phyloP scores from a whole-genome alignment of 345 rosid genomes.

The Salix viminalis region DNA sequence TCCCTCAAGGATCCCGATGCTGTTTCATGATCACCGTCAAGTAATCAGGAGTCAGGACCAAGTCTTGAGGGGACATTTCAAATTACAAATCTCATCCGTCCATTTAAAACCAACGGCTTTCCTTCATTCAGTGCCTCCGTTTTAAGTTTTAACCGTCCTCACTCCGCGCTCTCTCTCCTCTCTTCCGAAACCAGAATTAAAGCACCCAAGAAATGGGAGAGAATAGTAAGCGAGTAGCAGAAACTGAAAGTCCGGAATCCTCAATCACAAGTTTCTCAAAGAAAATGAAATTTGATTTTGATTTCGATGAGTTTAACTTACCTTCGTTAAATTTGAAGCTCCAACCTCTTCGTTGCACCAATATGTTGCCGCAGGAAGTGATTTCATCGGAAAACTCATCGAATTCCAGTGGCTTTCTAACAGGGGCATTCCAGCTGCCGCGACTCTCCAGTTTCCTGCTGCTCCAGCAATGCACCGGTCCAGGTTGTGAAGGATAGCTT shows the following conservation, averaged over 20 bases:
- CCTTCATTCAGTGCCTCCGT: conserved; percentile 1
- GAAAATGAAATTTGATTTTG: conserved; percentile 21
- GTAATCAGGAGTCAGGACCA: conserved; percentile 26
- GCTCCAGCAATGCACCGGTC: conserved; percentile 38
- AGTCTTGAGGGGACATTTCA: conserved; percentile 9
- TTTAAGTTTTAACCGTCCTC: conserved; percentile 11
- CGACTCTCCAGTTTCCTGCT: conserved; percentile 7
- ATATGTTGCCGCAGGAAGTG: background rate
- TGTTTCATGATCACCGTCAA: conserved; percentile 6
- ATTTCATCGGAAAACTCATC: conserved; percentile 14
- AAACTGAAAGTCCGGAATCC: conserved; percentile 20
- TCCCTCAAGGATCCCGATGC: background rate
- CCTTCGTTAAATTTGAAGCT: conserved; percentile 17
- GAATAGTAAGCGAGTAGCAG: conserved; percentile 31
- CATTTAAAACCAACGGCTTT: conserved; percentile 35
- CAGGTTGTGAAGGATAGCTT: conserved; percentile 31
- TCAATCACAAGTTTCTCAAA: conserved; percentile 34
- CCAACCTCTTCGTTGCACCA: background rate
- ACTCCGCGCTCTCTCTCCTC: background rate
- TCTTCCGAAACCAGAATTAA: conserved; percentile 19
- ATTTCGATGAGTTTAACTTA: conserved; percentile 13
- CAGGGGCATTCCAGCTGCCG: conserved; percentile 29
- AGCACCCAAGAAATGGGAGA: conserved; percentile 32
- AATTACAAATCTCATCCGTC: conserved; percentile 37
- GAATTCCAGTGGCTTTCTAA: conserved; percentile 17